phyloP scores from a whole-genome alignment of 495 filamentous ascomycete genomes.

The Opeltia flavorubescens region DNA sequence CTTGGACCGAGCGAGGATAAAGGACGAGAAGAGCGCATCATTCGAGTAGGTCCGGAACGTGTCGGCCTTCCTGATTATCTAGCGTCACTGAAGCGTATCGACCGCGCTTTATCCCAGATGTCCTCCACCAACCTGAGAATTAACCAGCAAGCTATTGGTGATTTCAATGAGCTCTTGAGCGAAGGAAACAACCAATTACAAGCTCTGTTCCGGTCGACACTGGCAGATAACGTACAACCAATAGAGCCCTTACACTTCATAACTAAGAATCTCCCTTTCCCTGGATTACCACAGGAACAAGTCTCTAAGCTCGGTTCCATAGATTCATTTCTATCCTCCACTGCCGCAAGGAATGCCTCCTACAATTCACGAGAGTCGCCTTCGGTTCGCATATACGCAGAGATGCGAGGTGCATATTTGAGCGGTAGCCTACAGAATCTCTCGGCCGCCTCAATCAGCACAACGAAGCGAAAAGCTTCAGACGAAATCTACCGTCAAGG shows the following conservation, averaged over 20 bases:
- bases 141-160: constrained; percentile 77
- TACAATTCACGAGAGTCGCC: constrained; percentile 36
- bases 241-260: constrained; percentile 87
- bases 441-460: constrained; percentile 75
- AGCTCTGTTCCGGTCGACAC: constrained; percentile 57
- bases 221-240: constrained; percentile 56
- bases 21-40: constrained; percentile 77
- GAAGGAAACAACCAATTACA: constrained; percentile 70
- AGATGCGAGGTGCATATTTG: constrained; percentile 75
- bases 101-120: constrained; percentile 65
- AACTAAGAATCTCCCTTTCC: constrained; percentile 74
- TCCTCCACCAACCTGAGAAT: constrained; percentile 75
- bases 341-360: constrained; percentile 32
- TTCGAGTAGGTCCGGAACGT: constrained; percentile 69
- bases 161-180: constrained; percentile 63
- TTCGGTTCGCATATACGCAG: constrained; percentile 67
- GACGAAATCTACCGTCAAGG: constrained; percentile 71
- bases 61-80: constrained; percentile 76
- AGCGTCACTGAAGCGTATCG: constrained; percentile 73
- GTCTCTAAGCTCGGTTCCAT: constrained; percentile 43
- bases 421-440: constrained; percentile 66
- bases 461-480: constrained; percentile 62
- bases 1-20: constrained; percentile 79
- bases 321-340: constrained; percentile 40
- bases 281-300: constrained; percentile 42